Conservation (phyloP, 192 early-diverging fungal species). For the Linnemannia elongata region DNA sequence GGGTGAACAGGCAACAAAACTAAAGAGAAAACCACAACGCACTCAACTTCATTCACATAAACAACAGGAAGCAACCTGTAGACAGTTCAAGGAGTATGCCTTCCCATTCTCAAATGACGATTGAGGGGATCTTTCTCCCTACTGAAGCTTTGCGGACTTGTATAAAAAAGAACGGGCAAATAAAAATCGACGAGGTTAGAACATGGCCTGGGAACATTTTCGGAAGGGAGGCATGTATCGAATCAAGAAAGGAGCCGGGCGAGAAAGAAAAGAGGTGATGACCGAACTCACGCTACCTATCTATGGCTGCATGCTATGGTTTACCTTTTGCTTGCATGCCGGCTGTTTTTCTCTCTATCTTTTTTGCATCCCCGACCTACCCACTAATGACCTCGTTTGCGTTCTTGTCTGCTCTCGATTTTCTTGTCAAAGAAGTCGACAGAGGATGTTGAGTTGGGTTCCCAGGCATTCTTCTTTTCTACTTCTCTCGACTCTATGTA, state of each 20-base stretch:
- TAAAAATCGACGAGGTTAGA: not conserved
- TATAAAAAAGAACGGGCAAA: not conserved
- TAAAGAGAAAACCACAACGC: not conserved
- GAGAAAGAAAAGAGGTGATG: too few species aligned
- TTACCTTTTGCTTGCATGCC: not conserved
- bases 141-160: not conserved
- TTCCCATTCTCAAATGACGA: not conserved
- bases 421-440: too few species aligned
- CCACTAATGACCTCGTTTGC: not conserved
- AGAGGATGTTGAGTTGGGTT: too few species aligned
- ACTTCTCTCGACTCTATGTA: not conserved
- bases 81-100: not conserved
- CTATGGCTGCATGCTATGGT: slow-evolving; percentile 1
- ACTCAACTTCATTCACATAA: not conserved
- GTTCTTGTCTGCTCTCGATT: not conserved
- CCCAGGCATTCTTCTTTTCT: too few species aligned
- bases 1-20: not conserved
- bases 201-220: not conserved
- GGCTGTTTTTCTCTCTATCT: not conserved
- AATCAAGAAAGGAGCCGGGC: too few species aligned
- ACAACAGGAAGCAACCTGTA: not conserved
- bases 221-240: not conserved
- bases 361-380: not conserved
- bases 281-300: slow-evolving; percentile 3
- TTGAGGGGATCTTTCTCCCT: not conserved